Percentiles rank a stretch among this genome's conserved stretches.
Evolutionary conservation across 2,329 filamentous ascomycete species (phyloP).

Genomic region (Diaporthe caulivora): DNA sequence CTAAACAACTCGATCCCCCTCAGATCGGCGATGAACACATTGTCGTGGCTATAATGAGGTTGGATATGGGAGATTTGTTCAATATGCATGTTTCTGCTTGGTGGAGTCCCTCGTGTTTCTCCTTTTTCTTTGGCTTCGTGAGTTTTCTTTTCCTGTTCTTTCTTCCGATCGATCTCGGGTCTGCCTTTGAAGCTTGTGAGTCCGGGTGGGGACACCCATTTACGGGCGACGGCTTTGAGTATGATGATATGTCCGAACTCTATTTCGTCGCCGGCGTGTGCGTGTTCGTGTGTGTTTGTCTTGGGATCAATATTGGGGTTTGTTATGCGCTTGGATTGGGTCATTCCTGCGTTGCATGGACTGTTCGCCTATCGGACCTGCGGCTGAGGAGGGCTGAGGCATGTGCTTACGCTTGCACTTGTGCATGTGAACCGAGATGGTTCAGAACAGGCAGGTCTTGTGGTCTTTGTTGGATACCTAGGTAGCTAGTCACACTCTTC

Average conservation of each 20-base stretch:
- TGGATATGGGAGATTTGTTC: slow-evolving; percentile 15
- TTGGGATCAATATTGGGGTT: neutral
- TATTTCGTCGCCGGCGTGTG: neutral
- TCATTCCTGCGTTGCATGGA: slow-evolving; percentile 4
- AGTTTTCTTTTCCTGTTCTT: too few relatives aligned
- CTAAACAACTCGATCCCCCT: neutral
- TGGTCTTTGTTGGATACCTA: too few relatives aligned
- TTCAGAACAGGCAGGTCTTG: too few relatives aligned
- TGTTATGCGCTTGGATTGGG: slow-evolving; percentile 8
- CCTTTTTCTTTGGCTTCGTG: neutral
- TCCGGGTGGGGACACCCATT: neutral
- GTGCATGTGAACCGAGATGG: neutral
- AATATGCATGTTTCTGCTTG: slow-evolving; percentile 13
- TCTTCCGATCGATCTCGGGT: neutral
- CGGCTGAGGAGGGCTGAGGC: slow-evolving; percentile 3
- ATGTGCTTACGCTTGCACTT: slow-evolving; percentile 8
- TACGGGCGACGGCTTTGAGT: neutral
- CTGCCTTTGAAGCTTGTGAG: slow-evolving; percentile 8
- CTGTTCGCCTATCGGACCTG: neutral
- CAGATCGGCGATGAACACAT: slow-evolving; percentile 11
- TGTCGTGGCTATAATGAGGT: neutral
- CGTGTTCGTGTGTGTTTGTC: neutral
- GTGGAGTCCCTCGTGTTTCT: neutral
- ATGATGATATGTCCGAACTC: slow-evolving; percentile 17
- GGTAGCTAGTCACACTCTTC: too few relatives aligned